These are phyloP conservation scores for Sporothrix variecibatus DNA, from an alignment of 2,329 filamentous ascomycete genomes.

Conservation along the genomic window DNA sequence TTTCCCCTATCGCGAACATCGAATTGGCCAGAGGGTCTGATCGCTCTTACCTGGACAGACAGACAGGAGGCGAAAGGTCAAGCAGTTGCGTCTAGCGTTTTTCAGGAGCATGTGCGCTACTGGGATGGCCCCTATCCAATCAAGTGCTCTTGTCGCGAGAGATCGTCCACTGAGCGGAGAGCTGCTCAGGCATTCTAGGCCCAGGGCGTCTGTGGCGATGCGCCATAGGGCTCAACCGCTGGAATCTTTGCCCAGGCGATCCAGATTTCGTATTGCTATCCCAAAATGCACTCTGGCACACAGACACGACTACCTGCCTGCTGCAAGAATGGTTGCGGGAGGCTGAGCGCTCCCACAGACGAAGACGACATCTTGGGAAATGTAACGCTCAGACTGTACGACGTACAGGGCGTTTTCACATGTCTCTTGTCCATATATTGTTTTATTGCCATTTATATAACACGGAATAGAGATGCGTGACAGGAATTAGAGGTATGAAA, in stretches of 20 bases:
- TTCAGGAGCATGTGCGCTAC: not conserved
- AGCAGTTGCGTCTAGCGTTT: not conserved
- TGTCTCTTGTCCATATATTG: not conserved
- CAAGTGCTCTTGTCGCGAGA: not conserved
- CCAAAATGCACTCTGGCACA: not conserved
- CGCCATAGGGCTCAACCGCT: conserved; percentile 11
- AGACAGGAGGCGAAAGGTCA: not conserved
- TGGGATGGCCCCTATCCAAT: conserved; percentile 8
- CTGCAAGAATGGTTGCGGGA: not conserved
- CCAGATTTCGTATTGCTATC: not conserved
- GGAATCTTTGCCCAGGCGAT: not conserved
- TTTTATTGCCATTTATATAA: not conserved
- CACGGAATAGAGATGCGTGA: not conserved
- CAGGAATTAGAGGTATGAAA: not conserved
- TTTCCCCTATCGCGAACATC: conserved; percentile 25
- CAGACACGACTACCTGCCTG: conserved; percentile 15
- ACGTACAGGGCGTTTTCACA: not conserved
- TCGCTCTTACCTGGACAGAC: conserved; percentile 16
- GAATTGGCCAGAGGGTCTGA: conserved; percentile 10
- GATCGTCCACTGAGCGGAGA: conserved; percentile 7
- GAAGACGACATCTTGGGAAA: not conserved
- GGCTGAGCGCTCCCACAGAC: not conserved
- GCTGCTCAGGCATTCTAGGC: not conserved
- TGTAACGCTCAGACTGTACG: not conserved
- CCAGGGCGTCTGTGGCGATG: not conserved